These are phyloP conservation scores for Neurospora sp. DNA, from an alignment of 495 filamentous ascomycete species.

Conservation along the genomic window DNA sequence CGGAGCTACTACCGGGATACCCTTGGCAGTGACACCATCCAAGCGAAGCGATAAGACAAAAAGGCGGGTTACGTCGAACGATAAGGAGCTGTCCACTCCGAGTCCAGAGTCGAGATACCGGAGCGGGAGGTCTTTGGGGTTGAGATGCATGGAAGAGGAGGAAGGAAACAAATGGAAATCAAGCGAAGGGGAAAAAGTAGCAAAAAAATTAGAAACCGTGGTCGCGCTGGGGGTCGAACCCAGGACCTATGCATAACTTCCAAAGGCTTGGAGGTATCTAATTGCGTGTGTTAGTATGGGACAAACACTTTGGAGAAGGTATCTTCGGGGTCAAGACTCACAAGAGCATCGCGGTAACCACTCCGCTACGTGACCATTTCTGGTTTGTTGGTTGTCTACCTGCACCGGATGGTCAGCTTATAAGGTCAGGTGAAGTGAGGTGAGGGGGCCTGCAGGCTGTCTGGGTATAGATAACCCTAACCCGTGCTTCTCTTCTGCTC, in stretches of 20 bases:
- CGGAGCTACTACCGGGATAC: background rate
- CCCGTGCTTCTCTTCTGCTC: background rate
- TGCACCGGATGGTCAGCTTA: background rate
- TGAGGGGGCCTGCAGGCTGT: background rate
- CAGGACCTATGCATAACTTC: slow-evolving; percentile 1
- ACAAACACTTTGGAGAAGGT: background rate
- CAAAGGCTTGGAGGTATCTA: background rate
- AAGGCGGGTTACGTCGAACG: background rate
- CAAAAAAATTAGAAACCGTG: background rate
- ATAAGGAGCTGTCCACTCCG: background rate
- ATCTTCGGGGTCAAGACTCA: background rate
- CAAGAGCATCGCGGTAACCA: background rate
- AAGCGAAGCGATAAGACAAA: background rate
- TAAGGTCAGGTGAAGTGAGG: background rate
- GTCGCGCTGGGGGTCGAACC: background rate
- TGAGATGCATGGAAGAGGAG: background rate
- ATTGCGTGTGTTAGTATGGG: slow-evolving; percentile 1
- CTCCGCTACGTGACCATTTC: background rate
- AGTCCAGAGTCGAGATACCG: background rate
- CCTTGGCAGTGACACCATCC: background rate
- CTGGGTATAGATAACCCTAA: background rate
- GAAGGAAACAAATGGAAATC: background rate
- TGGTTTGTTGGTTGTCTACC: background rate
- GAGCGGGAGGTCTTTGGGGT: background rate
- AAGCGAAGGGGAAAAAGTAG: background rate